Evolutionary conservation across 2,329 filamentous ascomycete species (phyloP), one percentile per base, ranked within the genome.

Genomic region (Myotisia sp.): DNA sequence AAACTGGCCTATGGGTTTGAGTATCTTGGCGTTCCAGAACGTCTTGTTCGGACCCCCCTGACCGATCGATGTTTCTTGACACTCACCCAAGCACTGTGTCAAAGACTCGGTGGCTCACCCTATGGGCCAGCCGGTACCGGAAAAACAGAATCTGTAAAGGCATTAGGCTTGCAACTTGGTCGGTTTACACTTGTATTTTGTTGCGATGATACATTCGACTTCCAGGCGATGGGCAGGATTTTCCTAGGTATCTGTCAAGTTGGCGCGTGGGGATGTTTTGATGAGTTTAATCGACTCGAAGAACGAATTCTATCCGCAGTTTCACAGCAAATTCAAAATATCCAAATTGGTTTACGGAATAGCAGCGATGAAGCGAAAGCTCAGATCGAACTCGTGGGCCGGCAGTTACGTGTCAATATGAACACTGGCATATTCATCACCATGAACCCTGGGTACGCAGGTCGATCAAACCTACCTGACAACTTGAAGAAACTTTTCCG

Each of bases 371-470:
- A 94, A 47, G 74, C 79, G 5, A 84, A 82, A 53, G 68, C 84
- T 2, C 81, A 94, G 53, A 95, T 98, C 47, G 90, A 98, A 55
- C 68, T 99, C 13, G 81, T 95, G 35, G 87, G 87, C 31, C 81
- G 90, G 36, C 85, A 92, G 47, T 70, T 98, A 30, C 74, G 70
- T 42, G 90, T 99, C 45, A 92, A 93, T 50, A 69, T 71, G 41
- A 92, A 94, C 54, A 95, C 92, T 33, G 90, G 90, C 47, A 90
- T 99, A 54, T 99, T 99, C 65, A 98, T 99, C 56, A 99, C 90
- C 24, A 98, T 99, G 92, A 99, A 99, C 58, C 90, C 90, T 56
- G 90, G 90, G 34, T 99, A 99, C 60, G 90, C 90, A 34, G 90
- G 90, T 37, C 83, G 90, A 59, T 99, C 90, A 32, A 98, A 98